Percentiles rank a stretch among this genome's conserved stretches.
phyloP scores from a whole-genome alignment of 75 land plant species.

The Cupressus sempervirens region DNA sequence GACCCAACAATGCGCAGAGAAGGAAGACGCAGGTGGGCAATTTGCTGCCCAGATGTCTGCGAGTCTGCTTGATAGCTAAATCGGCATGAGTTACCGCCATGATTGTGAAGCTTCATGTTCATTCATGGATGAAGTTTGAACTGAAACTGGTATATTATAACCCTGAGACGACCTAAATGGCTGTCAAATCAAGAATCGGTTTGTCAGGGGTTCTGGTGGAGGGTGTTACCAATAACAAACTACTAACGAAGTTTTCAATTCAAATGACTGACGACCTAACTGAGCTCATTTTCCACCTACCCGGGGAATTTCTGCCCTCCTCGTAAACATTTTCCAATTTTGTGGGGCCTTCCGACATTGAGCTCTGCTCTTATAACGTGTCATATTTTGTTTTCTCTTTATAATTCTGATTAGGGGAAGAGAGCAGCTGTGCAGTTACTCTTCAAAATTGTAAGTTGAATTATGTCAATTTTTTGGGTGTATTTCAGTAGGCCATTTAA shows the following conservation, averaged over 20 bases:
- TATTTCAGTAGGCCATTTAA: too few species aligned
- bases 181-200: too few species aligned
- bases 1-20: constrained; percentile 39
- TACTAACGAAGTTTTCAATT: background rate
- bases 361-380: too few species aligned
- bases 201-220: too few species aligned
- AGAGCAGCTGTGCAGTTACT: too few species aligned
- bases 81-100: constrained; percentile 63
- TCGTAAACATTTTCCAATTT: background rate
- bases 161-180: too few species aligned
- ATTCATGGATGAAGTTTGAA: background rate
- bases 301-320: background rate
- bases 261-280: background rate
- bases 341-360: background rate
- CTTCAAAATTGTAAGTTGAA: too few species aligned
- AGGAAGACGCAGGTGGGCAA: constrained; percentile 25
- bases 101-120: background rate
- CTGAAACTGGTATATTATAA: too few species aligned
- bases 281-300: too few species aligned
- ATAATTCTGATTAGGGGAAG: too few species aligned
- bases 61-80: constrained; percentile 19
- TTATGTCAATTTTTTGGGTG: too few species aligned
- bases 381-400: too few species aligned
- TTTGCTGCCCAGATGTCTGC: constrained; percentile 32
- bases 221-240: background rate